Percentiles rank a stretch among this genome's conserved stretches.
These are phyloP conservation scores for Ascomycota sp. DNA, from an alignment of 2,329 filamentous ascomycete species.

Conservation along the genomic window DNA sequence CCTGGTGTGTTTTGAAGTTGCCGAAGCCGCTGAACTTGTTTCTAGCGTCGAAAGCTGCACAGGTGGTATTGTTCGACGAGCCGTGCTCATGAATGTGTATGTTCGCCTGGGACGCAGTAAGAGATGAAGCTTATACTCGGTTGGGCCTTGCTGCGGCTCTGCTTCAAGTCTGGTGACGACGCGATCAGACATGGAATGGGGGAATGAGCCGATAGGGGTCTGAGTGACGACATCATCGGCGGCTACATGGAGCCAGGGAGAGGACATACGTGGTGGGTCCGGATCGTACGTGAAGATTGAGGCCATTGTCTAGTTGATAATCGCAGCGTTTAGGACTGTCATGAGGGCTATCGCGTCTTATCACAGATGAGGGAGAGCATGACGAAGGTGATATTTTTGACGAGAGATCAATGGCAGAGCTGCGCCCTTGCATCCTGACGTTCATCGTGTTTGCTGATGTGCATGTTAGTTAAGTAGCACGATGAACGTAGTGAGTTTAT, in stretches of 20 bases:
- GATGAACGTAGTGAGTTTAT: no score
- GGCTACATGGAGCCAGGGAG: conserved; percentile 73
- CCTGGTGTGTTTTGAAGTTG: conserved; percentile 43
- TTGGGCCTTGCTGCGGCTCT: conserved; percentile 84
- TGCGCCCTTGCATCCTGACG: no score
- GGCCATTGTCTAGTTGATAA: no score
- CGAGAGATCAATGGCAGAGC: no score
- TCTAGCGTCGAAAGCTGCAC: conserved; percentile 1
- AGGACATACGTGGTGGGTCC: conserved; percentile 70
- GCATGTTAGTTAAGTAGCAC: no score
- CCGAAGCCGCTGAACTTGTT: conserved; percentile 10
- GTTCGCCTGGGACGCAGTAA: conserved; percentile 58
- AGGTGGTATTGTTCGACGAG: conserved; percentile 1
- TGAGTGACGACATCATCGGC: conserved; percentile 23
- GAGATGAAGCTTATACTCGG: conserved; percentile 90
- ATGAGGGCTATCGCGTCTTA: no score
- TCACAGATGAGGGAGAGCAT: no score
- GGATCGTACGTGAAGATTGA: conserved; percentile 93
- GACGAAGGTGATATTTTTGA: no score
- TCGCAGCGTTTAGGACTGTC: no score
- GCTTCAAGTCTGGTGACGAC: conserved; percentile 60
- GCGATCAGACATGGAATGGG: conserved; percentile 33
- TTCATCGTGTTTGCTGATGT: no score
- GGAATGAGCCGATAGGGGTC: conserved; percentile 9
- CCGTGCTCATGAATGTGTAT: conserved; percentile 52